Base-by-base conservation (phyloP, 2,329 filamentous ascomycete genomes). In the Aspergillus fumigatiaffinis region DNA sequence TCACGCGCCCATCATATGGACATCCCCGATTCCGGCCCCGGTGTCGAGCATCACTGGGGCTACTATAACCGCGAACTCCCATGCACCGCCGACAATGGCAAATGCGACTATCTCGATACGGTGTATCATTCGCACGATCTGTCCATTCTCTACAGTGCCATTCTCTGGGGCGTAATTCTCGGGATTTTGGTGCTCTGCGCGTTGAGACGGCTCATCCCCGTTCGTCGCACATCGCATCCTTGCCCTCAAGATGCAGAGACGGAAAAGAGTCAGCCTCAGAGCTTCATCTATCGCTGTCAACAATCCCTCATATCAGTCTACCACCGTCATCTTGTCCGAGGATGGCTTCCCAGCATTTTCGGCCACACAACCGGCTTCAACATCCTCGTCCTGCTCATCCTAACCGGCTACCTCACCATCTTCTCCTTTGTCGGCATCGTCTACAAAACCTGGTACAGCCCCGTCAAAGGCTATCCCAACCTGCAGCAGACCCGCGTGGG, bases 371-470 rank as follows among this genome's bases (percentile, higher is more conserved):
- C 87, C 0, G 80, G 88, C 21, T 77, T 90, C 6, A 89, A 92
- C 67, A 80, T 91, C 3, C 65, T 85, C 23, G 77, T 89, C 28
- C 76, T 91, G 2, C 69, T 79, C 0, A 71, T 84, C 9, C 71
- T 92, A 1, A 69, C 78, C 1, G 81, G 67, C 1, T 92, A 92
- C 66, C 76, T 92, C 0, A 75, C 84, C 48, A 76, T 91, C 59
- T 90, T 87, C 75, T 84, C 82, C 69, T 89, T 91, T 51, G 80
- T 87, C 12, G 88, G 87, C 32, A 87, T 91, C 57, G 73, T 79
- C 8, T 91, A 90, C 73, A 79, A 81, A 46, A 87, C 74, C 10
- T 91, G 88, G 88, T 70, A 88, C 8, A 90, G 87, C 0, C 89
- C 89, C 0, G 82, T 90, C 52, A 84, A 84, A 68, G 77, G 77